Evolutionary conservation across 169 alveolate genomes (phyloP), one percentile per base, ranked within the genome.

Genomic region (Plasmodium relictum): DNA sequence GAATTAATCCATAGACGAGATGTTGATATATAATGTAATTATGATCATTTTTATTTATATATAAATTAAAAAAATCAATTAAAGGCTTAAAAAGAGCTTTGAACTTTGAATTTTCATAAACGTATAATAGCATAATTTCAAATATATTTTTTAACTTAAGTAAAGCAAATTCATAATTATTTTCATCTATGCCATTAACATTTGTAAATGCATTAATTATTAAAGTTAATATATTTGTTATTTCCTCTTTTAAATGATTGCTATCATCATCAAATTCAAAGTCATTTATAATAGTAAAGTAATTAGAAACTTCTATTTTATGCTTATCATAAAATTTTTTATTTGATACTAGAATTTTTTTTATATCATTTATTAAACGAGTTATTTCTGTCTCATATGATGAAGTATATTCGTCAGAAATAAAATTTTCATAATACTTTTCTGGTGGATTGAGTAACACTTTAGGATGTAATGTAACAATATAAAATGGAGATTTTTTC

Each of bases 401-500:
- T 22, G 89, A 76, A 6, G 89, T 65, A 42, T 76, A 76, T 26
- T 76, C 89, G 14, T 63, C 62, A 10, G 89, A 76, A 16, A 76
- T 63, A 63, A 63, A 76, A 63, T 3, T 7, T 63, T 63, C 65
- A 41, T 76, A 76, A 7, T 44, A 52, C n/a, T 63, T 56, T 44
- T 76, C 70, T 14, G 74, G 18, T 31, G 89, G 89, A 74, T 76
- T 76, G 70, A 76, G 44, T 65, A 63, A 62, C 3, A 63, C 62
- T 31, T 76, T 76, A 5, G 89, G 89, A 22, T 63, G 62, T 42
- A 76, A 62, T 8, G 89, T 41, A 18, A 76, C 45, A 20, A 76
- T 66, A n/a, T 76, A 76, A 48, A 76, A 76, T 6, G 89, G 89
- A 3, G 89, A 76, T 18, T 63, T 65, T 9, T 76, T 76, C 89